phyloP scores from a whole-genome alignment of 2,329 filamentous ascomycete species.

The Nemania sp. region DNA sequence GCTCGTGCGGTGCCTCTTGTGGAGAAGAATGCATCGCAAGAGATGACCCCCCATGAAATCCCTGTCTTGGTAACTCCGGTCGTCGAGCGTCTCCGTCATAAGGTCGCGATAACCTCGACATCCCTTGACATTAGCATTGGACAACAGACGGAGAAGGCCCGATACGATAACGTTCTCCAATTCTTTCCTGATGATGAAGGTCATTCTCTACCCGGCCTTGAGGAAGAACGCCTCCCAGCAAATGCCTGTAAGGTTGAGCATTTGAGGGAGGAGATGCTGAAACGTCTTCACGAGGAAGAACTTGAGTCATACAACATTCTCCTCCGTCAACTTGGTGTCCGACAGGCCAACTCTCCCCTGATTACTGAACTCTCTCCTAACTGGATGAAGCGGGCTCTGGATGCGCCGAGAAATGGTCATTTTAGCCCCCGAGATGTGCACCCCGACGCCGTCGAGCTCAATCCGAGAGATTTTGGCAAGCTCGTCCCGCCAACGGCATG shows the following conservation, averaged over 20 bases:
- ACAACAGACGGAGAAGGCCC: conserved; percentile 11
- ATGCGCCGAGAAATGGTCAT: conserved; percentile 20
- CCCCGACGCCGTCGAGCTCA: conserved; percentile 56
- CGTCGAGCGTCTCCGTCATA: conserved; percentile 5
- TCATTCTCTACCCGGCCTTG: conserved; percentile 33
- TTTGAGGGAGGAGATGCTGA: conserved; percentile 19
- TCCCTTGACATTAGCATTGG: background rate
- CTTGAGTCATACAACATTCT: conserved; percentile 8
- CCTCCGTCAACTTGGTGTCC: conserved; percentile 32
- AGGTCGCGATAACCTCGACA: background rate
- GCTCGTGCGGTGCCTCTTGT: background rate
- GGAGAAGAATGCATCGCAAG: background rate
- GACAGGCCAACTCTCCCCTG: conserved; percentile 28
- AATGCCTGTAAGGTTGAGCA: conserved; percentile 24
- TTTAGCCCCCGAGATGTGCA: conserved; percentile 34
- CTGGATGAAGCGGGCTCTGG: conserved; percentile 33
- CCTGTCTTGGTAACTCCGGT: background rate
- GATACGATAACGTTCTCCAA: conserved; percentile 27
- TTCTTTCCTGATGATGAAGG: conserved; percentile 34
- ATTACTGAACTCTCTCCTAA: conserved; percentile 29
- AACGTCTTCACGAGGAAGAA: conserved; percentile 25
- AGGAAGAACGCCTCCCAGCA: conserved; percentile 20
- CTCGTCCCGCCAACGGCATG: conserved; percentile 62
- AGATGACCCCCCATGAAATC: background rate
- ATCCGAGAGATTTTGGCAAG: conserved; percentile 64